phyloP scores from a whole-genome alignment of 164 flowering plant species.

The Tinospora cordifolia region DNA sequence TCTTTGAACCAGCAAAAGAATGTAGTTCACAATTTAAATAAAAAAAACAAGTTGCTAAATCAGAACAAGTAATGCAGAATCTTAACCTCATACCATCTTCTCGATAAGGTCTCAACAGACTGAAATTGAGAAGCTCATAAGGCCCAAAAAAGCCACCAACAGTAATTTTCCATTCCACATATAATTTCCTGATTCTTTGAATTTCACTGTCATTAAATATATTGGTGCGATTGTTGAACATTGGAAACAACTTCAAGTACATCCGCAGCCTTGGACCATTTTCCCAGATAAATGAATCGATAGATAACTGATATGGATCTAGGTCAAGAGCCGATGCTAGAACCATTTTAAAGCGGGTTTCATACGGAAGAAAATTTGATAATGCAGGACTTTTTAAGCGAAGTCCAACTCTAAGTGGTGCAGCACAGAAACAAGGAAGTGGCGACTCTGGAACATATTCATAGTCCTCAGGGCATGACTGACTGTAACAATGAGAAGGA shows the following conservation, averaged over 20 bases:
- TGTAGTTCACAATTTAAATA: too few species aligned
- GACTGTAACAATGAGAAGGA: constrained; percentile 27
- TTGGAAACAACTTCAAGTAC: constrained; percentile 57
- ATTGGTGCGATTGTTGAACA: constrained; percentile 13
- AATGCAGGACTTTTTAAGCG: constrained; percentile 74
- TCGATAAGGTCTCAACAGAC: constrained; percentile 51
- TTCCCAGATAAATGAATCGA: constrained; percentile 54
- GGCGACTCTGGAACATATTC: constrained; percentile 50
- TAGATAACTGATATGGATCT: constrained; percentile 34
- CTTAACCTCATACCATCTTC: constrained; percentile 36
- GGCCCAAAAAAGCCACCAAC: constrained; percentile 58
- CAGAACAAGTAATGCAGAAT: too few species aligned
- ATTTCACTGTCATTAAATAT: constrained; percentile 52
- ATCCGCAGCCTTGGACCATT: constrained; percentile 63
- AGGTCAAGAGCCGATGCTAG: constrained; percentile 35
- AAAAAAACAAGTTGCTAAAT: too few species aligned
- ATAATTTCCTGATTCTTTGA: constrained; percentile 34
- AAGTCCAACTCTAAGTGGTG: constrained; percentile 52
- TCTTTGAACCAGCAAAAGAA: too few species aligned
- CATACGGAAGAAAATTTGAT: constrained; percentile 47
- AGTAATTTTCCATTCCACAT: constrained; percentile 42
- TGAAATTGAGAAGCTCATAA: constrained; percentile 73
- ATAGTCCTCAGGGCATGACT: constrained; percentile 44
- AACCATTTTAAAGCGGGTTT: constrained; percentile 27
- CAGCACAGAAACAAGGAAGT: constrained; percentile 47